Evolutionary conservation across 2,329 filamentous ascomycete species (phyloP).

Genomic region (Blastomyces emzantsi): DNA sequence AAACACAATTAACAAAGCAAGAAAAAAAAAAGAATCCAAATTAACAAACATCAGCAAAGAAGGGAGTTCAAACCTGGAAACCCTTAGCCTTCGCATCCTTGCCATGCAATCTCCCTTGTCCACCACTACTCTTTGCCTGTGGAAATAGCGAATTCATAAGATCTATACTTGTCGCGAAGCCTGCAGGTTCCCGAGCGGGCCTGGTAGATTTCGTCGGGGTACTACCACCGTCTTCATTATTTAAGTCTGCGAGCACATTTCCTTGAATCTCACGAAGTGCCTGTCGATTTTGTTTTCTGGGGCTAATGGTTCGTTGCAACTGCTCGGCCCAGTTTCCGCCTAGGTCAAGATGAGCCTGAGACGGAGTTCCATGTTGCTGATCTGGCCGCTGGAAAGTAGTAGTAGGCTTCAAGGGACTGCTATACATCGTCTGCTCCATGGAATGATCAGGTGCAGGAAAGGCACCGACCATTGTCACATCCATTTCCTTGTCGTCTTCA

Average conservation of each 20-base stretch:
- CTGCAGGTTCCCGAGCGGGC: slow-evolving; percentile 42
- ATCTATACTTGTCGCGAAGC: slow-evolving; percentile 83
- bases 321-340: slow-evolving; percentile 91
- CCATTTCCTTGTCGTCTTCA: slow-evolving; percentile 66
- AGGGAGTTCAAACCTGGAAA: slow-evolving; percentile 81
- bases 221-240: slow-evolving; percentile 24
- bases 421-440: slow-evolving; percentile 60
- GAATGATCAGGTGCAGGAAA: slow-evolving; percentile 63
- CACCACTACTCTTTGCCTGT: slow-evolving; percentile 45
- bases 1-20: slow-evolving; percentile 24
- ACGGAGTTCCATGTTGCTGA: slow-evolving; percentile 37
- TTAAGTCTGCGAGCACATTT: slow-evolving; percentile 46
- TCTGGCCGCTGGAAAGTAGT: slow-evolving; percentile 14
- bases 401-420: slow-evolving; percentile 19
- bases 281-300: slow-evolving; percentile 79
- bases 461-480: slow-evolving; percentile 60
- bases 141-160: slow-evolving; percentile 92
- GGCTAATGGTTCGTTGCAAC: slow-evolving; percentile 86
- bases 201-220: slow-evolving; percentile 22
- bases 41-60: slow-evolving; percentile 23
- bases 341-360: slow-evolving; percentile 43
- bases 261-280: slow-evolving; percentile 59
- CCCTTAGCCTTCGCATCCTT: slow-evolving; percentile 52
- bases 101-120: slow-evolving; percentile 42
- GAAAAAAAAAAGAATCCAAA: slow-evolving; percentile 22